Evolutionary conservation across 371 early-diverging fungal genomes (phyloP).

Genomic region (Actinomucor elegans): DNA sequence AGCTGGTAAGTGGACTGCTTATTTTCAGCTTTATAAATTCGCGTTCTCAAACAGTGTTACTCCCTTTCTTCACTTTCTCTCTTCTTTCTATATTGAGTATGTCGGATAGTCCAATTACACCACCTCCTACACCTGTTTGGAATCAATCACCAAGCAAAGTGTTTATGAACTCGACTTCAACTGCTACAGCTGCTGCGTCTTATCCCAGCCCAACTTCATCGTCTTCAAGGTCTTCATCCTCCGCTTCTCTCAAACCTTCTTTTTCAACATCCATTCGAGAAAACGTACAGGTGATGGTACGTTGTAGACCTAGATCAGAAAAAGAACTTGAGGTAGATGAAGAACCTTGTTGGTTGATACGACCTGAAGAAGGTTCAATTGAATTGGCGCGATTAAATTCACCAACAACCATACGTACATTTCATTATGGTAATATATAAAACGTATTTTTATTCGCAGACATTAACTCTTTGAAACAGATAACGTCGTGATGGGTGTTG

Average conservation of each 20-base stretch:
- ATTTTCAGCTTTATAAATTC: neutral
- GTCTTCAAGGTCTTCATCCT: neutral
- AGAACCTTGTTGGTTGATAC: constrained; percentile 24
- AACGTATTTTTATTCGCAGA: neutral
- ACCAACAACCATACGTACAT: constrained; percentile 3
- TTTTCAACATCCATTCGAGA: constrained; percentile 25
- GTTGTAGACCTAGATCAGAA: constrained; percentile 37
- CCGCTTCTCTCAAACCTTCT: constrained; percentile 3
- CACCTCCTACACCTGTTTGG: constrained; percentile 15
- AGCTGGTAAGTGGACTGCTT: neutral
- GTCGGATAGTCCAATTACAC: constrained; percentile 5
- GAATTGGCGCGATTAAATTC: constrained; percentile 10
- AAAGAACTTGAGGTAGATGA: constrained; percentile 19
- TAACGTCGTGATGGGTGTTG: constrained; percentile 22
- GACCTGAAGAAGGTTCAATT: constrained; percentile 14
- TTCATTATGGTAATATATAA: constrained; percentile 16
- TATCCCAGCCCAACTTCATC: constrained; percentile 6
- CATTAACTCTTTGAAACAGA: constrained; percentile 7
- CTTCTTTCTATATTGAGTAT: neutral
- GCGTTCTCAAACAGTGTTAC: constrained; percentile 1
- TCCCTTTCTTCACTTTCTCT: neutral
- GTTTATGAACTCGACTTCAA: too few relatives aligned
- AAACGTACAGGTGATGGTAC: constrained; percentile 43
- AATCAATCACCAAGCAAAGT: constrained; percentile 2
- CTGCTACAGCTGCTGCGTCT: neutral